phyloP scores from a whole-genome alignment of 108 stramenopile genomes.

The Nitzschia sp. region DNA sequence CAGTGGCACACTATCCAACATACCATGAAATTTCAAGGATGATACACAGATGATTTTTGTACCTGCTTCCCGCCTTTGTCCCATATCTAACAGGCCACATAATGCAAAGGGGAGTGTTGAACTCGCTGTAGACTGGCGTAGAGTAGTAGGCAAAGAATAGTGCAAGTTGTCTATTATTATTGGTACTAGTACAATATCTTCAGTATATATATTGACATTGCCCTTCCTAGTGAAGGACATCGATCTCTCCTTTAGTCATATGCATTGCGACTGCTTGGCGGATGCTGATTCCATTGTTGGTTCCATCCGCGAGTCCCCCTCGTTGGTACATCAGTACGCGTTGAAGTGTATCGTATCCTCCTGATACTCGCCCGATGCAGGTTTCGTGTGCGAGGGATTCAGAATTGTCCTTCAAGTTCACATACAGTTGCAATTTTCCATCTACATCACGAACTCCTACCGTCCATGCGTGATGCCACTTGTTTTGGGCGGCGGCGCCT shows the following conservation, averaged over 20 bases:
- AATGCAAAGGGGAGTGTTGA: too few species aligned
- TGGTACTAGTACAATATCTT: too few species aligned
- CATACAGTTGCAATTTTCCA: slow-evolving; percentile 14
- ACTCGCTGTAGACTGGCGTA: too few species aligned
- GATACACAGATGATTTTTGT: too few species aligned
- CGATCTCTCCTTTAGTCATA: slow-evolving; percentile 18
- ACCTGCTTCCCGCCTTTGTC: too few species aligned
- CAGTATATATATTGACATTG: too few species aligned
- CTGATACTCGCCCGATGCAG: slow-evolving; percentile 42
- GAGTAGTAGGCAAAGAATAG: too few species aligned
- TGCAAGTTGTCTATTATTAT: too few species aligned
- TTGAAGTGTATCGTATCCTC: slow-evolving; percentile 39
- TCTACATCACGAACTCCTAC: slow-evolving; percentile 27
- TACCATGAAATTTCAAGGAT: too few species aligned
- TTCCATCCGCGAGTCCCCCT: neutral
- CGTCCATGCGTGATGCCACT: slow-evolving; percentile 33
- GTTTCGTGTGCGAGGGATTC: slow-evolving; percentile 33
- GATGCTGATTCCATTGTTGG: slow-evolving; percentile 2
- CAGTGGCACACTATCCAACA: too few species aligned
- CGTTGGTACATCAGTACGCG: slow-evolving; percentile 23
- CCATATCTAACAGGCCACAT: too few species aligned
- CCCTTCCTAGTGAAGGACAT: too few species aligned
- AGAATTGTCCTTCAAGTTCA: slow-evolving; percentile 47
- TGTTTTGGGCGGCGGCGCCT: neutral
- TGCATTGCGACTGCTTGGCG: slow-evolving; percentile 16